Evolutionary conservation across 805 yeast species (phyloP).

Genomic region (Wickerhamiella qilinensis): DNA sequence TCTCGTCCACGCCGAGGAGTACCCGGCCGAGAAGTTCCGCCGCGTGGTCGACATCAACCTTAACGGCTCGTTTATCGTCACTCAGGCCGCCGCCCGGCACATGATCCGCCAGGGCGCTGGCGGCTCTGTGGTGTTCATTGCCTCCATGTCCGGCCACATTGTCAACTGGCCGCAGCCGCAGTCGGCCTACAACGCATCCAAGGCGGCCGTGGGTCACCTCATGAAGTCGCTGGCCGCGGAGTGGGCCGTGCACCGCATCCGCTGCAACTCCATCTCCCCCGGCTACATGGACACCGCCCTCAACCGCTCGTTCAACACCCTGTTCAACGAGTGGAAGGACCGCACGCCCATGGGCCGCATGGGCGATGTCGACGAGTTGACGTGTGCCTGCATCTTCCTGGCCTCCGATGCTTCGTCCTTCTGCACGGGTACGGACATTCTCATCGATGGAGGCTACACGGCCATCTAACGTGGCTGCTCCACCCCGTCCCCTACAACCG

Average conservation of each 20-base stretch:
- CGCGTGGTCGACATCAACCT: conserved; percentile 49
- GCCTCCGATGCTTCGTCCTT: conserved; percentile 40
- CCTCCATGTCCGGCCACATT: conserved; percentile 56
- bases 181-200: conserved; percentile 53
- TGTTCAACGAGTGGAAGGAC: conserved; percentile 40
- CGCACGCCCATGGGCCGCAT: conserved; percentile 53
- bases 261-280: conserved; percentile 53
- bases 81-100: conserved; percentile 51
- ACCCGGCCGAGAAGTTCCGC: conserved; percentile 47
- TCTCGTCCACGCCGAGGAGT: conserved; percentile 52
- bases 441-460: conserved; percentile 47
- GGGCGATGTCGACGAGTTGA: conserved; percentile 56
- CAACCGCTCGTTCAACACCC: conserved; percentile 40
- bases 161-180: conserved; percentile 64
- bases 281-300: conserved; percentile 59
- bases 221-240: conserved; percentile 54
- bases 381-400: conserved; percentile 47
- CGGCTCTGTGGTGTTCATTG: conserved; percentile 48
- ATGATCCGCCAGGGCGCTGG: conserved; percentile 40
- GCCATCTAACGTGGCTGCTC: too few relatives aligned
- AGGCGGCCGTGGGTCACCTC: conserved; percentile 56
- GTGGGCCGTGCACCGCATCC: conserved; percentile 53
- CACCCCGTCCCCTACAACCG: too few relatives aligned
- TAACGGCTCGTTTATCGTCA: conserved; percentile 48
- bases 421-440: conserved; percentile 51